phyloP scores from a whole-genome alignment of 192 early-diverging fungal species.

The Paraglomus brasilianum region DNA sequence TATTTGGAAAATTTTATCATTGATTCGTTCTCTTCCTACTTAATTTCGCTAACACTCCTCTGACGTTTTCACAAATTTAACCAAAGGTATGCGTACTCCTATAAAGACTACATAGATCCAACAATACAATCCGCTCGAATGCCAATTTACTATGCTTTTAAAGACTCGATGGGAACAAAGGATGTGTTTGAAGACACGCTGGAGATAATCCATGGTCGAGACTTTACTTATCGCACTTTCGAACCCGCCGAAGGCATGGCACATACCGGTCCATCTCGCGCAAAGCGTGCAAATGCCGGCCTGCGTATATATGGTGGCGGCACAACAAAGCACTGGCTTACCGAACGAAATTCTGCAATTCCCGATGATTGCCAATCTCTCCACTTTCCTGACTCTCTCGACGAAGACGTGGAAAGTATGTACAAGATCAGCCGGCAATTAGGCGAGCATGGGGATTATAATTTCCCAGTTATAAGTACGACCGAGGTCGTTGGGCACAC shows the following conservation, averaged over 20 bases:
- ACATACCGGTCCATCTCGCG: conserved; percentile 52
- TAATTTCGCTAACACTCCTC: conserved; percentile 13
- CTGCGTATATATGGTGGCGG: conserved; percentile 52
- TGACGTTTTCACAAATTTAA: conserved; percentile 16
- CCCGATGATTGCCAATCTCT: conserved; percentile 25
- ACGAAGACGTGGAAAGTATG: conserved; percentile 40
- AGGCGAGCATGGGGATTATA: conserved; percentile 32
- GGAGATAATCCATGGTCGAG: conserved; percentile 74
- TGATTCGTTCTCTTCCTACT: no score
- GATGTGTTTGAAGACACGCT: conserved; percentile 81
- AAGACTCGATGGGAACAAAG: conserved; percentile 78
- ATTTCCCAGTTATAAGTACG: conserved; percentile 34
- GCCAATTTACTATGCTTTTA: conserved; percentile 71
- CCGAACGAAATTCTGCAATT: conserved; percentile 34
- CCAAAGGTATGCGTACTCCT: conserved; percentile 69
- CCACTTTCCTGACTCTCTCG: conserved; percentile 39
- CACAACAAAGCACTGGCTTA: conserved; percentile 54
- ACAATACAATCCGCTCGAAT: conserved; percentile 71
- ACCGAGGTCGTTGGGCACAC: neutral
- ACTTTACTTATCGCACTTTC: conserved; percentile 79
- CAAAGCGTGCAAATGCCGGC: conserved; percentile 59
- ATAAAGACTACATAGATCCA: conserved; percentile 72
- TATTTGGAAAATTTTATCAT: neutral
- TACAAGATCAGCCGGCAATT: conserved; percentile 29
- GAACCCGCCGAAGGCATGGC: conserved; percentile 69